Conservation (phyloP, 2,329 filamentous ascomycete species). For the Colletotrichum navitas region DNA sequence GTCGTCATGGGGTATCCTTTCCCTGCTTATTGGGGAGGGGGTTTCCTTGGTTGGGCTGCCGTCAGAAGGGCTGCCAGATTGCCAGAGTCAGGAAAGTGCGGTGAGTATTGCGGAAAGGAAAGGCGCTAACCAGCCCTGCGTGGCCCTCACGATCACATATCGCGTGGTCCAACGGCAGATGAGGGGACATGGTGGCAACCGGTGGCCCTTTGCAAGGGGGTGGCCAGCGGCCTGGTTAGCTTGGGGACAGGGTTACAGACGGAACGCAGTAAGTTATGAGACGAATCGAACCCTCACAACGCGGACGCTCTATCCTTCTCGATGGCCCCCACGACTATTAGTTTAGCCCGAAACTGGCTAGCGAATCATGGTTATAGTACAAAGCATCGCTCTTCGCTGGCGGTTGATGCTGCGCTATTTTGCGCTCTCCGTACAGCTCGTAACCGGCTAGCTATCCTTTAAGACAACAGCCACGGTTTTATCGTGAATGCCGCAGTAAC, state of each 20-base stretch:
- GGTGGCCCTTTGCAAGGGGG: constrained; percentile 10
- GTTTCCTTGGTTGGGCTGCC: constrained; percentile 23
- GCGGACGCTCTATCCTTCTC: neutral
- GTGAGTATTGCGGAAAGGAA: constrained; percentile 13
- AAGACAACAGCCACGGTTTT: too few relatives aligned
- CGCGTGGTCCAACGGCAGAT: constrained; percentile 14
- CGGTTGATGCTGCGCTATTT: neutral
- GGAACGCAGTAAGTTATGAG: neutral
- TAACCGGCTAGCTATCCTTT: too few relatives aligned
- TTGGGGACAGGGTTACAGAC: constrained; percentile 8
- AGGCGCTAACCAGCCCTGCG: constrained; percentile 34
- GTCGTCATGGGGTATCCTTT: constrained; percentile 16
- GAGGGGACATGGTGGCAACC: neutral
- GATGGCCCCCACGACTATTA: constrained; percentile 7
- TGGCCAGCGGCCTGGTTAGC: constrained; percentile 4
- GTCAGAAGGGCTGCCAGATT: constrained; percentile 4
- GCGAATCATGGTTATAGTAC: neutral
- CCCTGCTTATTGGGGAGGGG: neutral
- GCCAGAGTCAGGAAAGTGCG: constrained; percentile 32
- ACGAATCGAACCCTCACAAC: neutral
- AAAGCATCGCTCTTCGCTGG: neutral
- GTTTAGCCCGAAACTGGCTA: neutral
- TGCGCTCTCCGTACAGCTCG: neutral
- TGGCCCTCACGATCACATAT: constrained; percentile 28
- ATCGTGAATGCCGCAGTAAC: constrained; percentile 12